Conservation (phyloP, 306 rosid genomes). For the Inga oerstediana region DNA sequence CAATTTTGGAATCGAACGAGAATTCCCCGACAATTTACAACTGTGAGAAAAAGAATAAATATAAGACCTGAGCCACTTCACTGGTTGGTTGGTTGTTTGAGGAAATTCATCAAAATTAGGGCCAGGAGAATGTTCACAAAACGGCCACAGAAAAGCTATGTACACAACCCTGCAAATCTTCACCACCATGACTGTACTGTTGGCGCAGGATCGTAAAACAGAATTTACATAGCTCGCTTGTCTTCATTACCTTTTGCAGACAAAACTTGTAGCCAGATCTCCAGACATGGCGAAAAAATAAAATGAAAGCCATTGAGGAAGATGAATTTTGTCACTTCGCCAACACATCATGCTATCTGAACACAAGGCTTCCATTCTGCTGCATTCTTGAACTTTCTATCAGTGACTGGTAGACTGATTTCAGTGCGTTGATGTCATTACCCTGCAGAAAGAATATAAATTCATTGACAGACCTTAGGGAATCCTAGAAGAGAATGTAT, state of each 20-base stretch:
- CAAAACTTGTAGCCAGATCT: slow-evolving; percentile 37
- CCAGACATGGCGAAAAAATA: slow-evolving; percentile 33
- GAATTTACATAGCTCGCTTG: background rate
- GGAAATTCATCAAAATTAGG: slow-evolving; percentile 37
- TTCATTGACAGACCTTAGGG: background rate
- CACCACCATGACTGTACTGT: slow-evolving; percentile 9
- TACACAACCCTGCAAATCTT: slow-evolving; percentile 68
- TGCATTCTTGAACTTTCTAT: slow-evolving; percentile 72
- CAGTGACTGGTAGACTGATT: slow-evolving; percentile 74
- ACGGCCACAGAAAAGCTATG: slow-evolving; percentile 56
- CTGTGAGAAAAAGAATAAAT: background rate
- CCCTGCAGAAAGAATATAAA: slow-evolving; percentile 56
- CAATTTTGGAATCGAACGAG: background rate
- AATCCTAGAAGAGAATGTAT: background rate
- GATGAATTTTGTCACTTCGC: slow-evolving; percentile 13
- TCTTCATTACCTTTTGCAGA: slow-evolving; percentile 55
- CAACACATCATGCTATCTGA: slow-evolving; percentile 77
- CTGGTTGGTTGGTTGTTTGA: slow-evolving; percentile 33
- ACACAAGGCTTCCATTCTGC: slow-evolving; percentile 41
- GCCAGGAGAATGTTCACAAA: slow-evolving; percentile 36
- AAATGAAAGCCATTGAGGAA: slow-evolving; percentile 31
- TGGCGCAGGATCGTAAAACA: background rate
- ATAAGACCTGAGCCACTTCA: background rate
- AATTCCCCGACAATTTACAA: slow-evolving; percentile 6
- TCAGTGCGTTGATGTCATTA: slow-evolving; percentile 76